phyloP scores from a whole-genome alignment of 768 basidiomycete species.

The Leccinum boreale region DNA sequence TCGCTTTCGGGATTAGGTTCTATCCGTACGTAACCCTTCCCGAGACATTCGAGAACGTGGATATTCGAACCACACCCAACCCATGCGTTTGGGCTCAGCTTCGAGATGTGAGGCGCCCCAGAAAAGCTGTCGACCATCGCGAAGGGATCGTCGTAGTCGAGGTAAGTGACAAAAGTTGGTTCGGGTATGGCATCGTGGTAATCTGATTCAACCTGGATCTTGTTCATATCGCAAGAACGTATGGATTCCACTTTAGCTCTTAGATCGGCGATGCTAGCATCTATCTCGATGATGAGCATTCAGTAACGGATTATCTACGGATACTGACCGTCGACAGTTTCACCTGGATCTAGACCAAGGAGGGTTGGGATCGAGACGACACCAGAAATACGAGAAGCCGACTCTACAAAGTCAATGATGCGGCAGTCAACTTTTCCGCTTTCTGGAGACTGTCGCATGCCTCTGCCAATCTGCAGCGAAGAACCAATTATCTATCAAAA shows the following conservation, averaged over 20 bases:
- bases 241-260: constrained; percentile 38
- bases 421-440: constrained; percentile 84
- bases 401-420: constrained; percentile 91
- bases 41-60: constrained; percentile 75
- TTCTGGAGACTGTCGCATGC: constrained; percentile 78
- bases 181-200: constrained; percentile 41
- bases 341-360: constrained; percentile 78
- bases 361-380: constrained; percentile 78
- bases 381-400: constrained; percentile 60
- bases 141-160: constrained; percentile 76
- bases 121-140: constrained; percentile 47
- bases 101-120: constrained; percentile 51
- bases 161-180: constrained; percentile 65
- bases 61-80: constrained; percentile 70
- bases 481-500: not conserved
- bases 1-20: constrained; percentile 40
- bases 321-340: constrained; percentile 54
- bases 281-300: constrained; percentile 30
- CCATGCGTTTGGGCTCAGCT: constrained; percentile 67
- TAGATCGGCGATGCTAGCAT: constrained; percentile 49
- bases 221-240: constrained; percentile 1
- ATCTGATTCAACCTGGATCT: constrained; percentile 13
- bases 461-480: constrained; percentile 76
- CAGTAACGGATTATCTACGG: not conserved
- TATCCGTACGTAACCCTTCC: constrained; percentile 64